Evolutionary conservation across 2,329 filamentous ascomycete species (phyloP).

Genomic region (Colletotrichum salicis): DNA sequence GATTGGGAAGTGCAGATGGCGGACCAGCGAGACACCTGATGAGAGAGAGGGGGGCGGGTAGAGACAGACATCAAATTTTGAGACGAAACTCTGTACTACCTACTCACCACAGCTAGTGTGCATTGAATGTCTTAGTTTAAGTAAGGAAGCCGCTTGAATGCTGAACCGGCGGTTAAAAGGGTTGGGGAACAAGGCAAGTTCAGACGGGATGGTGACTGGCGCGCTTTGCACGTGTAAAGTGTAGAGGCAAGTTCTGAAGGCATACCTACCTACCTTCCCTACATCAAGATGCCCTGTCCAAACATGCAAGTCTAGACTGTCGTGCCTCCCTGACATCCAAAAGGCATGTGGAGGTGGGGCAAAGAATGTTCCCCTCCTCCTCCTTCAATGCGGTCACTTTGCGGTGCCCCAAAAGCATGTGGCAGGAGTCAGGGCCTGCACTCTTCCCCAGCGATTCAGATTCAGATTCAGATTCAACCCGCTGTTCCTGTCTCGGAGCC

Average conservation of each 20-base stretch:
- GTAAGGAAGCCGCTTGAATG: background rate
- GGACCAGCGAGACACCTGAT: constrained; percentile 21
- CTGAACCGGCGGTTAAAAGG: constrained; percentile 1
- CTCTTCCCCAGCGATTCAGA: background rate
- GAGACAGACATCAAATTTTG: constrained; percentile 5
- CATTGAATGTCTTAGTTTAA: background rate
- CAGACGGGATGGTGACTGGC: background rate
- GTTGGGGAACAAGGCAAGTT: constrained; percentile 15
- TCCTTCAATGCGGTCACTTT: background rate
- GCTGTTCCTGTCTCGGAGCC: background rate
- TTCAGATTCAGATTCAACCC: background rate
- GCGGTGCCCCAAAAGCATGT: constrained; percentile 18
- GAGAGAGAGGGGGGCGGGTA: background rate
- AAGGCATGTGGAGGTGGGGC: constrained; percentile 8
- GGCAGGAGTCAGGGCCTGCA: background rate
- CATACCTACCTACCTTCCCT: background rate
- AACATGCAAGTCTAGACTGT: background rate
- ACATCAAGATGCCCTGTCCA: no score
- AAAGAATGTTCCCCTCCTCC: background rate
- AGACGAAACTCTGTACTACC: background rate
- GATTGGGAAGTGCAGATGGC: background rate
- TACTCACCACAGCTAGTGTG: background rate
- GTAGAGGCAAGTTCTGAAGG: background rate
- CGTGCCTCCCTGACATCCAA: background rate
- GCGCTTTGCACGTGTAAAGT: constrained; percentile 13